Evolutionary conservation across 2,329 filamentous ascomycete genomes (phyloP), one percentile per base, ranked within the genome.

Genomic region (Epichloe hybrida): DNA sequence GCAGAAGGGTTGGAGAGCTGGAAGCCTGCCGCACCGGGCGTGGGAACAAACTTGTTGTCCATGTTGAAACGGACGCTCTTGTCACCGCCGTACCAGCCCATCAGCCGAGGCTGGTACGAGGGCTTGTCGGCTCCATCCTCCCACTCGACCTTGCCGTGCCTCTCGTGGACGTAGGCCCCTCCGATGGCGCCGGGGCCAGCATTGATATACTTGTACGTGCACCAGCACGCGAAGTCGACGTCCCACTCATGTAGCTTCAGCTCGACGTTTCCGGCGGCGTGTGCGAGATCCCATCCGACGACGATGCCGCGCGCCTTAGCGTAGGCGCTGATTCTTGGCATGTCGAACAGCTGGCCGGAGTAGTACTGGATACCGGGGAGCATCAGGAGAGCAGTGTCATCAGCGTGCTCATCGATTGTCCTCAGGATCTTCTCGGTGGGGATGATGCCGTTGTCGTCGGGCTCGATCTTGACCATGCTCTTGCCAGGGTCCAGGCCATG

Each of bases 181-280:
- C 80, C 88, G 55, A 94, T 94, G 15, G 82, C 76, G 4, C 89
- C 89, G 0, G 89, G 88, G 0, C 89, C 89, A 27, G 83, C 81
- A 63, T 95, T 95, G 64, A 95, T 77, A 69, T 95, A 95, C 70
- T 95, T 95, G 75, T 95, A 95, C 17, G 84, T 90, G 67, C 89
- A 95, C 89, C 89, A 95, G 50, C 79, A 86, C 15, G 90, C 89
- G 60, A 95, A 95, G 65, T 95, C 89, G 36, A 94, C 88, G 57
- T 86, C 77, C 89, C 89, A 95, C 59, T 91, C 86, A 66, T 95
- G 88, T 20, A 95, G 74, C 52, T 74, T 69, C 17, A 95, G 68
- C 40, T 85, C 81, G 2, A 94, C 86, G 61, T 95, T 95, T 35
- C 89, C 89, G 21, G 79, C 86, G 0, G 88, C 87, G 64, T 95